Evolutionary conservation across 2,329 filamentous ascomycete genomes (phyloP).

Genomic region (Cladophialophora immunda): DNA sequence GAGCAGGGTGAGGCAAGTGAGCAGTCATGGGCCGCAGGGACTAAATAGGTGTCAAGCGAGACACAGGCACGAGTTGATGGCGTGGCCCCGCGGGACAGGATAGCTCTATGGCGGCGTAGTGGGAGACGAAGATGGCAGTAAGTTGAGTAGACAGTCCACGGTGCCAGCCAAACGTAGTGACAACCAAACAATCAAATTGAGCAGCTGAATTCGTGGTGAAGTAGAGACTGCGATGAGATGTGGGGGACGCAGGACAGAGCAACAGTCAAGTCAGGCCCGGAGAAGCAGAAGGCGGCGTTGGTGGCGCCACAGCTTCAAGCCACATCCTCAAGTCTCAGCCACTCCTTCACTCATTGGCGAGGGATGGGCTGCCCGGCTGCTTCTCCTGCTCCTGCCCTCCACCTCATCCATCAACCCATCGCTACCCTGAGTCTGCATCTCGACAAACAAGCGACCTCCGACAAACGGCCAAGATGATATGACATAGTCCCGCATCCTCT

Average conservation of each 20-base stretch:
- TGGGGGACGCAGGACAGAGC: neutral
- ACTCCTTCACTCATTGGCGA: no score
- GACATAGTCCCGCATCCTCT: neutral
- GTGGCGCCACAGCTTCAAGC: neutral
- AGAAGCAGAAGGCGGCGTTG: neutral
- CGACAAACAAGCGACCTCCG: neutral
- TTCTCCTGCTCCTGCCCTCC: neutral
- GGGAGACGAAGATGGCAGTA: neutral
- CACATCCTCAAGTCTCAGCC: neutral
- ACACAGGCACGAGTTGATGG: conserved; percentile 36
- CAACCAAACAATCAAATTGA: neutral
- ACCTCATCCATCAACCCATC: conserved; percentile 1
- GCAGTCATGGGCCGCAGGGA: conserved; percentile 1
- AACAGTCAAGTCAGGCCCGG: neutral
- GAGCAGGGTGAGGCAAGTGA: neutral
- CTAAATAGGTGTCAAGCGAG: conserved; percentile 11
- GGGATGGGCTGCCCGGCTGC: neutral
- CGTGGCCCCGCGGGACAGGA: conserved; percentile 19
- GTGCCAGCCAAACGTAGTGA: neutral
- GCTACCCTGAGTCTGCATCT: neutral
- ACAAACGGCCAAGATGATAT: conserved; percentile 5
- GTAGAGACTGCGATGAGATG: neutral
- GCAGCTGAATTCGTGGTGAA: neutral
- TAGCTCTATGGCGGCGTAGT: neutral
- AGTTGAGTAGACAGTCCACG: neutral